phyloP scores from a whole-genome alignment of 2,329 filamentous ascomycete genomes.

The Juglanconis juglandina region DNA sequence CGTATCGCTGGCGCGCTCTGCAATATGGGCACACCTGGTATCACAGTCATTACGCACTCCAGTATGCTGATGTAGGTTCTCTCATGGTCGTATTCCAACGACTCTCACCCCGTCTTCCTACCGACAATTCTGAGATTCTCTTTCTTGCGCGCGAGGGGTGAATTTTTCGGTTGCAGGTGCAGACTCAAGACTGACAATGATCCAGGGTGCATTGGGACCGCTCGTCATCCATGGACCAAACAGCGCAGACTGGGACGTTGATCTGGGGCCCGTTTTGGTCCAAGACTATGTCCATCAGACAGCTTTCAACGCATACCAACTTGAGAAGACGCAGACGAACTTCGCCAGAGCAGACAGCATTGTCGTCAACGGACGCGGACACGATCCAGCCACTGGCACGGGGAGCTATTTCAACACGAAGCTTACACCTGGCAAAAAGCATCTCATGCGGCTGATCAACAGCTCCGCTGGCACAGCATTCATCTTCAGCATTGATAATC shows the following conservation, averaged over 20 bases:
- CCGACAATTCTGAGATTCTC: too few relatives aligned
- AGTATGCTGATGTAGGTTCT: slow-evolving; percentile 17
- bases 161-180: too few relatives aligned
- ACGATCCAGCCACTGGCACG: slow-evolving; percentile 11
- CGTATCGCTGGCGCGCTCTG: slow-evolving; percentile 28
- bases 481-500: slow-evolving; percentile 37
- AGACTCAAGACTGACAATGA: not conserved
- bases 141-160: too few relatives aligned
- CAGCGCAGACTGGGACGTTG: slow-evolving; percentile 43
- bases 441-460: slow-evolving; percentile 31
- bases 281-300: slow-evolving; percentile 43
- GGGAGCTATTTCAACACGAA: slow-evolving; percentile 1
- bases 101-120: not conserved
- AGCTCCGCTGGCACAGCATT: slow-evolving; percentile 29
- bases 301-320: slow-evolving; percentile 17
- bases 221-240: slow-evolving; percentile 46
- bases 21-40: slow-evolving; percentile 34
- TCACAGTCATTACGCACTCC: slow-evolving; percentile 30
- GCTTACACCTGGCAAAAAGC: slow-evolving; percentile 29
- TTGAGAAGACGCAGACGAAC: slow-evolving; percentile 12
- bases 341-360: slow-evolving; percentile 25
- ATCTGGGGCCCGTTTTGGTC: slow-evolving; percentile 44
- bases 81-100: not conserved
- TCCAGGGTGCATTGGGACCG: slow-evolving; percentile 29
- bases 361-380: slow-evolving; percentile 33